Base-by-base conservation (phyloP, 2,329 filamentous ascomycete genomes). In the Gaeumannomyces sp. region DNA sequence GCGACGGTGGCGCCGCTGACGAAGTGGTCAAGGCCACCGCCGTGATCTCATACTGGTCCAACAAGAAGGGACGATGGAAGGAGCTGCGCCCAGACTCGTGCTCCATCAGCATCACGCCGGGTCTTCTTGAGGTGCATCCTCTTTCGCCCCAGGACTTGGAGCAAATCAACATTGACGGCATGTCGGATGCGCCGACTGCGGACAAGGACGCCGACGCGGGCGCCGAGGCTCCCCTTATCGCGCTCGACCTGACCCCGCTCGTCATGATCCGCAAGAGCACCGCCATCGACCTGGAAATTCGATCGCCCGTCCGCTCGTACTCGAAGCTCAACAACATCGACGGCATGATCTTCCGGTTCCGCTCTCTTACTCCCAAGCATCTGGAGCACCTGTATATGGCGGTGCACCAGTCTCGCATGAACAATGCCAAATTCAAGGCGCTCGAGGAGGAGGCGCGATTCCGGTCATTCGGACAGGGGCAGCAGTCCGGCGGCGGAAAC, bases 211-310 rank as follows among this genome's bases (percentile, higher is more conserved):
- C 57, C 25, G 72, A 75, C 14, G 73, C 76, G 45, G 70, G 76
- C 64, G 66, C 73, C 16, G 67, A 72, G 19, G 76, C 79, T 50
- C 85, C 85, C 4, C 75, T 88, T 27, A 78, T 89, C 59, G 90
- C 89, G 7, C 85, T 97, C 45, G 92, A 97, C 72, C 85, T 99
- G 58, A 98, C 94, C 0, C 95, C 95, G 0, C 81, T 97, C 53
- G 94, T 98, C 10, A 90, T 93, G 69, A 88, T 98, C 67, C 87
- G 94, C 68, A 90, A 94, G 72, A 95, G 93, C 71, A 99, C 93
- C 28, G 91, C 91, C 4, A 85, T 99, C 38, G 95, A 99, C 74
- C 91, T 99, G 64, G 95, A 96, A 69, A 92, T 99, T 68, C 90
- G 93, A 62, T 97, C 94, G 8, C 92, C 92, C 1, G 90, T 93